A percentile compares a stretch with the other conserved stretches of the same genome.
phyloP scores from a whole-genome alignment of 2,329 filamentous ascomycete genomes.

The Talaromyces sp. region DNA sequence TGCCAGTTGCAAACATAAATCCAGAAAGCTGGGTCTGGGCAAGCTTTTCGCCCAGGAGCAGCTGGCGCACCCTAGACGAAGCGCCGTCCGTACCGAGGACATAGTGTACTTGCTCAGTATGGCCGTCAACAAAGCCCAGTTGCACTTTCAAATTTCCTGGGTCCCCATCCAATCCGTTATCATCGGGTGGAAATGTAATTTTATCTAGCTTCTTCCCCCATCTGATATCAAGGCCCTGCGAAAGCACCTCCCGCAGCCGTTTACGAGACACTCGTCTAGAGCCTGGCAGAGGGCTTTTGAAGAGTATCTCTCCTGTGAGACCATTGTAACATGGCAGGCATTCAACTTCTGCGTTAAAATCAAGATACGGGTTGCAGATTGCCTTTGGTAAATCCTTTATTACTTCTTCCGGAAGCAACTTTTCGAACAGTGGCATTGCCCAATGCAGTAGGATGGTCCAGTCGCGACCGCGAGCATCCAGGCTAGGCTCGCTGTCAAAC shows the following conservation, averaged over 20 bases:
- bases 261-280: constrained; percentile 5
- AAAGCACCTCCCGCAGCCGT: constrained; percentile 2
- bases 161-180: background rate
- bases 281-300: constrained; percentile 6
- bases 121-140: background rate
- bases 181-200: background rate
- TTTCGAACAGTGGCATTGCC: constrained; percentile 1
- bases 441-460: constrained; percentile 9
- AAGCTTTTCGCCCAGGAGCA: background rate
- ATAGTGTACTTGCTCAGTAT: background rate
- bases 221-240: constrained; percentile 1
- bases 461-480: constrained; percentile 4
- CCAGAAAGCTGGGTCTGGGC: constrained; percentile 2
- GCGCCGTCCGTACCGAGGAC: constrained; percentile 7
- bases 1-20: constrained; percentile 6
- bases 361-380: constrained; percentile 7
- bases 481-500: constrained; percentile 1
- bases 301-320: constrained; percentile 6
- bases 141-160: background rate
- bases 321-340: constrained; percentile 8
- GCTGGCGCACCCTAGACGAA: constrained; percentile 2
- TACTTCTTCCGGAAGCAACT: constrained; percentile 1
- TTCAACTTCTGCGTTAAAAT: constrained; percentile 2
- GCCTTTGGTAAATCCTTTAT: background rate
- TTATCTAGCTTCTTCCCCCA: background rate